Evolutionary conservation across 768 basidiomycete genomes (phyloP).

Genomic region (Trametes elegans): DNA sequence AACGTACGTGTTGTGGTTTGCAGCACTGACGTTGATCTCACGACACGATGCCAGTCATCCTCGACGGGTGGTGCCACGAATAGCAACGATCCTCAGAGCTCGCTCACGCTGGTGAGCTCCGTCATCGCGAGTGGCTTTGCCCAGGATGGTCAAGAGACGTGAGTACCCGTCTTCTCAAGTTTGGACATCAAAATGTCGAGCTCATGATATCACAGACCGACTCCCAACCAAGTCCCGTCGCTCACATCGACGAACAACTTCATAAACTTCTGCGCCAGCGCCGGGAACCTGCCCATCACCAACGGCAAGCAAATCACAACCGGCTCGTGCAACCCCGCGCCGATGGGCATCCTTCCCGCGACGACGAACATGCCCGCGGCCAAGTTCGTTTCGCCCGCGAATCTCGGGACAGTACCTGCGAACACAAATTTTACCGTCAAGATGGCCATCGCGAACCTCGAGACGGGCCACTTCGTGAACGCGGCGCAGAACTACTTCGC

Average conservation of each 20-base stretch:
- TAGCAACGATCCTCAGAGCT: conserved; percentile 10
- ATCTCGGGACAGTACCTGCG: conserved; percentile 45
- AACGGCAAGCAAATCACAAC: conserved; percentile 40
- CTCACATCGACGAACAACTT: conserved; percentile 62
- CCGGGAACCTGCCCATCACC: conserved; percentile 38
- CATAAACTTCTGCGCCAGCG: conserved; percentile 51
- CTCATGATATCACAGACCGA: conserved; percentile 3
- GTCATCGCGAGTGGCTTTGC: conserved; percentile 47
- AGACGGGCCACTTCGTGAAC: conserved; percentile 63
- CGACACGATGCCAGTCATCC: neutral
- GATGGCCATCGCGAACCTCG: conserved; percentile 44
- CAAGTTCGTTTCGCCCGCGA: conserved; percentile 52
- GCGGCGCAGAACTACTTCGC: conserved; percentile 49
- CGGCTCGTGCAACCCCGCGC: conserved; percentile 61
- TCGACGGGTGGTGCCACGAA: neutral
- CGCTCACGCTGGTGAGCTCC: conserved; percentile 40
- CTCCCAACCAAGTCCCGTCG: conserved; percentile 47
- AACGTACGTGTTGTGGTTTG: neutral
- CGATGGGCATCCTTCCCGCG: conserved; percentile 59
- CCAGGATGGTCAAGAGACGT: conserved; percentile 44
- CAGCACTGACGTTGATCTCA: neutral
- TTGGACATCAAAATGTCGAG: neutral
- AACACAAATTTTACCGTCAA: conserved; percentile 53
- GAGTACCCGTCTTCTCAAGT: neutral
- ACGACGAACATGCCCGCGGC: conserved; percentile 49